Base-by-base conservation (phyloP, 257 asterid genomes). In the Gynochthodes officinalis region DNA sequence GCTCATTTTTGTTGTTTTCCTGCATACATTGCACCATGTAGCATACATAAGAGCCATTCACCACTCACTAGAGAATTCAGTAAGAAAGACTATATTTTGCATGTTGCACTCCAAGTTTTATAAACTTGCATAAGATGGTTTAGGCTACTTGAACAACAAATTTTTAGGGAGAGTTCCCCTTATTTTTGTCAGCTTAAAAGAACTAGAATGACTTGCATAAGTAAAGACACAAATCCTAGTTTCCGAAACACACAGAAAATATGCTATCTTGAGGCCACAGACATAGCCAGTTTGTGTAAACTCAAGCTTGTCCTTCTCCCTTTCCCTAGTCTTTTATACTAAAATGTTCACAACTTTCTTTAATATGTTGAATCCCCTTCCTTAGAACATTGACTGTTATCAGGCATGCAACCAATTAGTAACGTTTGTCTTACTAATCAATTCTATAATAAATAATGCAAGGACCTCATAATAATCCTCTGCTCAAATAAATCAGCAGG, bases 1-100 rank as follows among this genome's bases (percentile, higher is more conserved):
- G 86, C 84, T 94, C 99, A 67, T 79, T 91, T 86, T 79, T 88
- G 76, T 94, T 91, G 82, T 89, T 94, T 82, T 86, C 96, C 99
- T 94, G 89, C 84, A 86, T 25, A 64, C 16, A n/a, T 21, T 42
- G 70, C 52, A 76, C 61, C 76, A 71, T n/a, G 21, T 28, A 50
- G 49, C 64, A 57, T 42, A 21, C 39, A 49, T 30, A 63, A 21
- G 40, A 58, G 33, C 64, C 64, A 28, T 28, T 25, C 66, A 33
- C 40, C 67, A 37, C 68, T 39, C 49, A 63, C 49, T 7, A 2
- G 13, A 21, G 16, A 63, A 35, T 35, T n/a, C n/a, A 37, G 6
- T 21, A 37, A 35, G 18, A 62, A 19, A 30, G 58, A 65, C 4
- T 18, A 71, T 8, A n/a, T 19, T 30, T 32, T 40, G 25, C 49